These are phyloP conservation scores for Phytopythium litorale DNA, from an alignment of 352 stramenopile genomes.

Conservation along the genomic window DNA sequence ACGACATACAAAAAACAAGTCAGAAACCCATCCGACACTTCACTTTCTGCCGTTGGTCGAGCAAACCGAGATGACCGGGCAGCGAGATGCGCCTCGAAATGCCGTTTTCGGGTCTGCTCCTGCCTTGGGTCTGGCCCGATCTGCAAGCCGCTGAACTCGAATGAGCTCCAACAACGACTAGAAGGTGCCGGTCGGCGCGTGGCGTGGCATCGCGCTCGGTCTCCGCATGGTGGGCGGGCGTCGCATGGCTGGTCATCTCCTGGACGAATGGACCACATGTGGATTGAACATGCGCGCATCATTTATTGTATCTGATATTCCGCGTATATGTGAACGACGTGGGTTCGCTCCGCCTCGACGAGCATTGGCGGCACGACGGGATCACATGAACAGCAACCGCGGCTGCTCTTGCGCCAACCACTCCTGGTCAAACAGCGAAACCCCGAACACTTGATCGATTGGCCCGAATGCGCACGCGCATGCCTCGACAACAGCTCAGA, in stretches of 20 bases:
- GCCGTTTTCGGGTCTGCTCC: not conserved
- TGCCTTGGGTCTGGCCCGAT: not conserved
- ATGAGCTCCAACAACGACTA: not conserved
- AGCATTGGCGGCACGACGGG: too few species aligned
- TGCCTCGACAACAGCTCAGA: too few species aligned
- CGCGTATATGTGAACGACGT: not conserved
- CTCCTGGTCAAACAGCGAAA: too few species aligned
- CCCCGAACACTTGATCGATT: not conserved
- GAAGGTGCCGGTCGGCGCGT: not conserved
- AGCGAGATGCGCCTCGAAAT: not conserved
- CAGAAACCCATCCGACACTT: not conserved
- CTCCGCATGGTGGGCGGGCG: too few species aligned
- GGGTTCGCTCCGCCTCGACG: too few species aligned
- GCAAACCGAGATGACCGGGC: not conserved
- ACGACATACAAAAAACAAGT: not conserved
- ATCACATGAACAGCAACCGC: too few species aligned
- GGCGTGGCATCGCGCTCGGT: too few species aligned
- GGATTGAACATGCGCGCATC: not conserved
- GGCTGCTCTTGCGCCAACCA: too few species aligned
- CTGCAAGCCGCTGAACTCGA: not conserved
- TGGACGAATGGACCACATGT: too few species aligned
- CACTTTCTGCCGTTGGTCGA: not conserved
- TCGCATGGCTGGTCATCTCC: too few species aligned
- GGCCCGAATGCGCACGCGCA: too few species aligned
- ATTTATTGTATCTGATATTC: constrained; percentile 2